These are phyloP conservation scores for Lachancea waltii DNA, from an alignment of 805 yeast genomes.

Conservation along the genomic window DNA sequence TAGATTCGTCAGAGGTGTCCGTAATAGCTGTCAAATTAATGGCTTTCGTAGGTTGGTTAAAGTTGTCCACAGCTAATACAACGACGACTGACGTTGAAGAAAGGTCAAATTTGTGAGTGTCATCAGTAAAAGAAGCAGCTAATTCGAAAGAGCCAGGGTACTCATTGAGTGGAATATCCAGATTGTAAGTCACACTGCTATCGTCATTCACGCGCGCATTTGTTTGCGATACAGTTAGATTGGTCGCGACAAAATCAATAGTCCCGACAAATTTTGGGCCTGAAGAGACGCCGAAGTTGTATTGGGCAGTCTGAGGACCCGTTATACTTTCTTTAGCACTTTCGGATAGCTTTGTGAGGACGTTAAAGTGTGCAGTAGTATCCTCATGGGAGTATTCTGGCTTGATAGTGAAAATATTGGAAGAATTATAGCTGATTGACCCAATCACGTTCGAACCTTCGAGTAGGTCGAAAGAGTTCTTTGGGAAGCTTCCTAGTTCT, in stretches of 20 bases:
- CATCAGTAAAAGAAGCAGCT: constrained; percentile 14
- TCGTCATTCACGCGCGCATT: constrained; percentile 23
- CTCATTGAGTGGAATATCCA: constrained; percentile 23
- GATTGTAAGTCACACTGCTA: constrained; percentile 26
- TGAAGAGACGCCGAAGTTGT: constrained; percentile 19
- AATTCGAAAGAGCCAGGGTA: constrained; percentile 17
- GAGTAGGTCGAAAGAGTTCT: constrained; percentile 16
- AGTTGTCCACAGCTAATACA: constrained; percentile 21
- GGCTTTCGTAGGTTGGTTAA: constrained; percentile 21
- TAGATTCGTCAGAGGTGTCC: constrained; percentile 22
- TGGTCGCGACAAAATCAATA: constrained; percentile 19
- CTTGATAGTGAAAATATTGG: constrained; percentile 22
- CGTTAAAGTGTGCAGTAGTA: constrained; percentile 20
- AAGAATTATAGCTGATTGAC: constrained; percentile 14
- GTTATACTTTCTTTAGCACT: constrained; percentile 14
- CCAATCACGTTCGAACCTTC: constrained; percentile 17
- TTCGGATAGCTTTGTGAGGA: constrained; percentile 20
- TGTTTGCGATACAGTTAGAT: constrained; percentile 15
- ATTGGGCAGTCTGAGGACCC: constrained; percentile 16
- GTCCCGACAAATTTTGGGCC: constrained; percentile 16
- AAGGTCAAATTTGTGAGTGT: constrained; percentile 17
- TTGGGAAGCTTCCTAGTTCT: constrained; percentile 20
- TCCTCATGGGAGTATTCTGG: constrained; percentile 11
- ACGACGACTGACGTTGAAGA: constrained; percentile 18
- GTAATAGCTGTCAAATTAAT: constrained; percentile 22